Evolutionary conservation across 1,139 yeast species (phyloP).

Genomic region (Debaryomyces subglobosus): DNA sequence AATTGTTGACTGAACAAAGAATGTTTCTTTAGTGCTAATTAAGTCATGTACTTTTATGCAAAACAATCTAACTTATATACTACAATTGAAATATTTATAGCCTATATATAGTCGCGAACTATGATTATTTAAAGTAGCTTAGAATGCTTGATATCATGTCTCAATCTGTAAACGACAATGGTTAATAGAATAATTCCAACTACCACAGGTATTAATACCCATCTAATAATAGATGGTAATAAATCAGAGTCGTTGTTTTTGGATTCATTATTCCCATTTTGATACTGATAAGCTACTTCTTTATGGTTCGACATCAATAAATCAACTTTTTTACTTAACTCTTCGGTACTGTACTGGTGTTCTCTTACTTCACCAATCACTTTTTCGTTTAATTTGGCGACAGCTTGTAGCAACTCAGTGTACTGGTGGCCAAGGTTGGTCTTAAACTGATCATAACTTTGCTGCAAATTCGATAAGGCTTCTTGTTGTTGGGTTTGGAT

Average conservation of each 20-base stretch:
- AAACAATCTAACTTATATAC: constrained; percentile 7
- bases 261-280: constrained; percentile 13
- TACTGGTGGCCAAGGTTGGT: constrained; percentile 34
- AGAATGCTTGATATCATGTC: constrained; percentile 58
- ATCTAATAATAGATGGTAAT: constrained; percentile 31
- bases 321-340: constrained; percentile 42
- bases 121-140: constrained; percentile 42
- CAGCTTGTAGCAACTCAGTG: constrained; percentile 36
- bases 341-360: constrained; percentile 42
- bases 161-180: constrained; percentile 47
- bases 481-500: constrained; percentile 21
- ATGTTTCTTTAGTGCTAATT: neutral
- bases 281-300: constrained; percentile 39
- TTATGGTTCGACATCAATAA: constrained; percentile 46
- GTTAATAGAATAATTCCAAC: constrained; percentile 40
- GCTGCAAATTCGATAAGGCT: constrained; percentile 19
- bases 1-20: constrained; percentile 8
- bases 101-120: neutral
- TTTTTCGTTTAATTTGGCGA: constrained; percentile 39
- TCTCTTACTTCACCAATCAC: constrained; percentile 50
- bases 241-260: constrained; percentile 15
- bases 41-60: constrained; percentile 1
- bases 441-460: constrained; percentile 29
- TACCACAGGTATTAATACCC: constrained; percentile 48
- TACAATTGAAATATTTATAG: neutral